Base-by-base conservation (phyloP, 2,329 filamentous ascomycete genomes). In the Pseudogymnoascus sp. region DNA sequence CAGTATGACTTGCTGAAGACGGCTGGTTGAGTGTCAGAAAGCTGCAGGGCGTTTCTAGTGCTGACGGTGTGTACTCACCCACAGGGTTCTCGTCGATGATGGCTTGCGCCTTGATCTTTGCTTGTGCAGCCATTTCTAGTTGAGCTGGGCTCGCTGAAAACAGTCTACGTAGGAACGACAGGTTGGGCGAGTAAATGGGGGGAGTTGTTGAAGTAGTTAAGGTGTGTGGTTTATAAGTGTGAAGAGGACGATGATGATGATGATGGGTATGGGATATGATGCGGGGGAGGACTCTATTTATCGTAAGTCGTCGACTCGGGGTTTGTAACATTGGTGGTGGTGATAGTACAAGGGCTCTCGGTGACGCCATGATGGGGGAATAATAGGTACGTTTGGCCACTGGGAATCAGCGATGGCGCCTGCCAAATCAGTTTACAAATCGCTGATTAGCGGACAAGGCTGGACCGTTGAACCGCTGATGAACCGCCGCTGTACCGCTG, bases 1-100 rank as follows among this genome's bases (percentile, higher is more conserved):
- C 94, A 99, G 79, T 90, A 96, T 13, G 87, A 90, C 80, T 99
- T 99, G 76, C 88, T 92, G 82, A 99, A 99, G 73, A 99, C 89
- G 69, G 94, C 89, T 89, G 57, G 13, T 30, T 18, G 26, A 15
- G 35, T 52, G 55, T 59, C n/a, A 59, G 30, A 26, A 23, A 23
- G 21, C 12, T 33, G 38, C 35, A 26, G 23, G 58, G 41, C 34
- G 5, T 1, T 9, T 52, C 6, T 52, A 33, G 23, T 23, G 21
- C 23, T 35, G 39, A 28, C 58, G 23, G 38, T 59, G 13, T 59
- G 6, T 19, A 77, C 85, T 60, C 79, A 90, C 87, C 86, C 74
- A 96, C 91, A 69, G 84, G 77, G 77, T 96, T 94, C 71, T 92
- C 85, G 75, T 94, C 84, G 74, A 97, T 96, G 77, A 96, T 85